phyloP scores from a whole-genome alignment of 208 protist genomes.

The Porcisia hertigi region DNA sequence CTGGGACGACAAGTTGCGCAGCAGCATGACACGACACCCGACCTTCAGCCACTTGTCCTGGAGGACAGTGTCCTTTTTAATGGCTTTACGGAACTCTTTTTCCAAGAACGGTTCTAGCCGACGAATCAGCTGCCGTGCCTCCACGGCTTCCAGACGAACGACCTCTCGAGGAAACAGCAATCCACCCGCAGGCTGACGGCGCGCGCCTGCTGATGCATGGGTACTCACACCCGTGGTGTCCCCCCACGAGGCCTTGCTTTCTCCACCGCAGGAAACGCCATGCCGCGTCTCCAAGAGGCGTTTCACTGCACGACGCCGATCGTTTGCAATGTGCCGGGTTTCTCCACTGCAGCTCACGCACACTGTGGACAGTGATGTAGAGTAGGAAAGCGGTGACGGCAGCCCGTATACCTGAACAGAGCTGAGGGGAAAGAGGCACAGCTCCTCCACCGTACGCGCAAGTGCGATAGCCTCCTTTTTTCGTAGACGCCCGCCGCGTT shows the following conservation, averaged over 20 bases:
- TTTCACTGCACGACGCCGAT: not conserved
- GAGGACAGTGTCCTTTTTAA: conserved; percentile 55
- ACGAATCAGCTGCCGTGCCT: conserved; percentile 20
- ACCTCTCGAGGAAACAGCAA: conserved; percentile 27
- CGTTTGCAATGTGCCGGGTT: not conserved
- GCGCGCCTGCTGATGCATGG: no score
- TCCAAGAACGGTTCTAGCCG: conserved; percentile 35
- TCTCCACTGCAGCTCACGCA: conserved; percentile 15
- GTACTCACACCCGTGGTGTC: not conserved
- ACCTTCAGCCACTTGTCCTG: conserved; percentile 79
- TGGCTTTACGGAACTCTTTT: conserved; percentile 30
- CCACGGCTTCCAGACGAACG: conserved; percentile 21
- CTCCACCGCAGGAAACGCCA: not conserved
- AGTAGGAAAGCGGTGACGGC: conserved; percentile 28
- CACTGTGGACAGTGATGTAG: conserved; percentile 7
- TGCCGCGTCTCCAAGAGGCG: not conserved
- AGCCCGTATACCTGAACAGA: conserved; percentile 11
- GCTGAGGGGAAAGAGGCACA: conserved; percentile 11
- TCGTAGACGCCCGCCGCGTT: not conserved
- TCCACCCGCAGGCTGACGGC: not conserved
- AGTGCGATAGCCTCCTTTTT: conserved; percentile 1
- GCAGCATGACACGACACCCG: conserved; percentile 87
- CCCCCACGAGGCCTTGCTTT: not conserved
- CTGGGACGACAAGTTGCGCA: conserved; percentile 64
- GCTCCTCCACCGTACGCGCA: conserved; percentile 5